A percentile compares a stretch with the other conserved stretches of the same genome.
phyloP scores from a whole-genome alignment of 139 green algal genomes.

The Asterochloris sp. region DNA sequence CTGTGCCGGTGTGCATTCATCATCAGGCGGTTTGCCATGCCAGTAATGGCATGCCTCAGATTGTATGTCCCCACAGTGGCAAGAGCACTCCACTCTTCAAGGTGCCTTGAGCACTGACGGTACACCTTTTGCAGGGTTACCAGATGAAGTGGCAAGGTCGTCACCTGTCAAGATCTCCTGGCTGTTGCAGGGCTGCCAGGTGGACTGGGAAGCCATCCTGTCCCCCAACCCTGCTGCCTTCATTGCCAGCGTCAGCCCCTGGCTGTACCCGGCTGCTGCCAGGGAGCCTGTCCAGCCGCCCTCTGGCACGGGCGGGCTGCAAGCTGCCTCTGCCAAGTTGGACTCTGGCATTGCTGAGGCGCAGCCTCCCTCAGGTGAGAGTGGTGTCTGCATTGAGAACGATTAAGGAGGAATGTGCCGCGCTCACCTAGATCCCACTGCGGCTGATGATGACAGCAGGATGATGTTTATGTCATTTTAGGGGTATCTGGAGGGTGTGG shows the following conservation, averaged over 20 bases:
- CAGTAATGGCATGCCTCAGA: too few species aligned
- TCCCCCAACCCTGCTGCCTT: conserved; percentile 63
- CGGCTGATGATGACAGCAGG: too few species aligned
- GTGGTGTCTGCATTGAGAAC: too few species aligned
- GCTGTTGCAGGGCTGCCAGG: conserved; percentile 58
- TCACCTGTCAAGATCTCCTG: conserved; percentile 43
- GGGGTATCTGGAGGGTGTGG: too few species aligned
- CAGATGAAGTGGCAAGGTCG: conserved; percentile 91
- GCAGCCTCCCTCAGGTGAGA: background rate
- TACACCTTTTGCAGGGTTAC: conserved; percentile 31
- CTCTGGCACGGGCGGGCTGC: background rate
- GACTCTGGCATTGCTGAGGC: background rate
- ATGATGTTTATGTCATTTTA: too few species aligned
- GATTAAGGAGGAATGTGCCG: too few species aligned
- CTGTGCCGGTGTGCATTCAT: too few species aligned
- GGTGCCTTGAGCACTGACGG: too few species aligned
- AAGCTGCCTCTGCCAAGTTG: background rate
- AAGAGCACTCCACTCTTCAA: too few species aligned
- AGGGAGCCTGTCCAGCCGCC: background rate
- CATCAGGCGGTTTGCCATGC: too few species aligned
- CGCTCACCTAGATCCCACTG: too few species aligned
- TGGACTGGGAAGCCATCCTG: conserved; percentile 93
- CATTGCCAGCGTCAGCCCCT: conserved; percentile 37
- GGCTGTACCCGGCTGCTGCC: conserved; percentile 42
- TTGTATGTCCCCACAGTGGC: too few species aligned